Conservation (phyloP, 371 early-diverging fungal genomes). For the Lichtheimia hyalospora region DNA sequence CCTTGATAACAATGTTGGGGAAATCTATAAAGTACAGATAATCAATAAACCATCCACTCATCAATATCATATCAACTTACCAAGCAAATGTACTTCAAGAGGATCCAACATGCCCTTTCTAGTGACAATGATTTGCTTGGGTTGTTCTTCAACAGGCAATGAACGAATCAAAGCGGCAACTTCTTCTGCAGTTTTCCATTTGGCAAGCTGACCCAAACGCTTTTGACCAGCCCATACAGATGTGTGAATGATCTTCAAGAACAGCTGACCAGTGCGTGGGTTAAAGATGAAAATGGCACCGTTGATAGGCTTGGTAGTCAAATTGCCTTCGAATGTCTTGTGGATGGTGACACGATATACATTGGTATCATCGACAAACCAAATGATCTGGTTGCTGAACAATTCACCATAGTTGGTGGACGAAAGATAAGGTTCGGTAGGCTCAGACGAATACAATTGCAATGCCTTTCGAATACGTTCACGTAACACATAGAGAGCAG, state of each 20-base stretch:
- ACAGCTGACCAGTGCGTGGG: constrained; percentile 97
- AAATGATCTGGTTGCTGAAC: constrained; percentile 97
- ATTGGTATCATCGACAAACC: constrained; percentile 99
- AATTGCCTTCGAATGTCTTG: constrained; percentile 98
- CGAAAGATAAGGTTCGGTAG: constrained; percentile 97
- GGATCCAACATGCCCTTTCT: constrained; percentile 99
- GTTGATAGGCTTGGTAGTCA: constrained; percentile 98
- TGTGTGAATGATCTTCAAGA: constrained; percentile 98
- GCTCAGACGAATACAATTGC: constrained; percentile 97
- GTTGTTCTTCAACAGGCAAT: constrained; percentile 97
- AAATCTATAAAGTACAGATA: constrained; percentile 70
- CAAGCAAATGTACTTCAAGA: constrained; percentile 87
- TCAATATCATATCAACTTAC: constrained; percentile 9
- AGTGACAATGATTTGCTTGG: constrained; percentile 98
- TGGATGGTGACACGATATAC: constrained; percentile 99
- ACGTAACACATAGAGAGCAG: constrained; percentile 95
- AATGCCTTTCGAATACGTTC: constrained; percentile 99
- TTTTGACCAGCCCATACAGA: constrained; percentile 99
- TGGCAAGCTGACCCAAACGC: constrained; percentile 96
- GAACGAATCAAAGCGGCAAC: constrained; percentile 98
- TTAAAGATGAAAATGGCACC: constrained; percentile 99
- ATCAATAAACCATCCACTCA: neutral
- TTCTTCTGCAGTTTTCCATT: constrained; percentile 99
- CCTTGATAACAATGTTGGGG: constrained; percentile 98
- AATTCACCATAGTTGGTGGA: constrained; percentile 96